A percentile compares a stretch with the other conserved stretches of the same genome.
These are phyloP conservation scores for Tetracentron sinense DNA, from an alignment of 164 flowering plant species.

Conservation along the genomic window DNA sequence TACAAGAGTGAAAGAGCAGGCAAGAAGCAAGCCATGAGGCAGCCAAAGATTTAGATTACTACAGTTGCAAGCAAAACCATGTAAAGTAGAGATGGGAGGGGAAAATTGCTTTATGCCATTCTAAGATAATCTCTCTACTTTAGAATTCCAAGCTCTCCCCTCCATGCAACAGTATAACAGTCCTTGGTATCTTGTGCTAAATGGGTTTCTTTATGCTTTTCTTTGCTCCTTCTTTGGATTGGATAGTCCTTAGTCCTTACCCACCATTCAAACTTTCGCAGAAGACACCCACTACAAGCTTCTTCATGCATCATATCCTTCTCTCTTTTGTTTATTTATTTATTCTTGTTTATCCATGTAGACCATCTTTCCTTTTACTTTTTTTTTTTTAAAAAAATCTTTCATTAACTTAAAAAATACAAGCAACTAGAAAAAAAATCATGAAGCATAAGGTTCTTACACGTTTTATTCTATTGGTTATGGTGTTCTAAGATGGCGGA, in stretches of 20 bases:
- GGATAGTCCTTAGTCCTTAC: slow-evolving; percentile 28
- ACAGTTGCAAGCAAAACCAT: slow-evolving; percentile 21
- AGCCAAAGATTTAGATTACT: slow-evolving; percentile 23
- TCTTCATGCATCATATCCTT: slow-evolving; percentile 18
- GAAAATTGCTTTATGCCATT: slow-evolving; percentile 12
- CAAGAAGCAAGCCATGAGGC: slow-evolving; percentile 28
- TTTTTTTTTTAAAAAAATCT: background rate
- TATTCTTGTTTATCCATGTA: slow-evolving; percentile 25
- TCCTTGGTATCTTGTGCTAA: slow-evolving; percentile 53
- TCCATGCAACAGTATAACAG: slow-evolving; percentile 32
- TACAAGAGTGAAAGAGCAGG: too few species aligned
- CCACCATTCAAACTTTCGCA: slow-evolving; percentile 14
- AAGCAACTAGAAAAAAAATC: background rate
- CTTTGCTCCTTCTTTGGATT: slow-evolving; percentile 14
- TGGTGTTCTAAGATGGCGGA: background rate
- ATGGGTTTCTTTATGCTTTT: slow-evolving; percentile 46
- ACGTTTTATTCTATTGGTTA: background rate
- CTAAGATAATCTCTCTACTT: slow-evolving; percentile 1
- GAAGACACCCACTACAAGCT: slow-evolving; percentile 24
- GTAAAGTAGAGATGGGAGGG: slow-evolving; percentile 26
- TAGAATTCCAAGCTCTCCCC: slow-evolving; percentile 11
- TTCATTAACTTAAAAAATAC: background rate
- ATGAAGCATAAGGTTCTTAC: background rate
- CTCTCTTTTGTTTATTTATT: background rate
- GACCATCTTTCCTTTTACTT: slow-evolving; percentile 16